phyloP scores from a whole-genome alignment of 306 rosid genomes.

The Prunus salicina region DNA sequence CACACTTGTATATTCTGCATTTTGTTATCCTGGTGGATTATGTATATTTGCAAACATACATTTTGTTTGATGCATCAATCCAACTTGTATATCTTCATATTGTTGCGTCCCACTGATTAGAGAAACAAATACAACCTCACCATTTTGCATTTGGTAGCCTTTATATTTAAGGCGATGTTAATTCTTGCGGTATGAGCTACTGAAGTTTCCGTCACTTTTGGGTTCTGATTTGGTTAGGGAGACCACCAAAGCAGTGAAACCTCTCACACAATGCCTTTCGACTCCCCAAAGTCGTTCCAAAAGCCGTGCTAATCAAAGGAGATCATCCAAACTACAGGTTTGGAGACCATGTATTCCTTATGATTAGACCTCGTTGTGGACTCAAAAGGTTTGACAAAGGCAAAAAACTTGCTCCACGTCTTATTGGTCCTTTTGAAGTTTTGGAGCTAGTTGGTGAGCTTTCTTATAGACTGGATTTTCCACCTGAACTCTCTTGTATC shows the following conservation, averaged over 20 bases:
- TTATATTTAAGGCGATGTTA: too few species aligned
- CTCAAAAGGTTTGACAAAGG: background rate
- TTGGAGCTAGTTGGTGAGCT: too few species aligned
- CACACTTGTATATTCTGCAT: background rate
- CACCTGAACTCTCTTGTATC: too few species aligned
- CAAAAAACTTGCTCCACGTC: background rate
- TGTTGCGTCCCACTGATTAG: background rate
- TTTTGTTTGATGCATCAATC: background rate
- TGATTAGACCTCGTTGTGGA: background rate
- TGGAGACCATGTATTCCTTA: conserved; percentile 6
- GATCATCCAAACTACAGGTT: background rate
- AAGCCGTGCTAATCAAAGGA: background rate
- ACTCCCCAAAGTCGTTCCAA: background rate
- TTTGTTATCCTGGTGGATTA: too few species aligned
- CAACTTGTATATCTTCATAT: background rate
- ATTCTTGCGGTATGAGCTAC: background rate
- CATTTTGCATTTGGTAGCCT: background rate
- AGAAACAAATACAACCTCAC: background rate
- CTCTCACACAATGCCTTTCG: background rate
- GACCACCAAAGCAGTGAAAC: background rate
- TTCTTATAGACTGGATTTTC: background rate
- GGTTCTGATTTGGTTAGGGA: background rate
- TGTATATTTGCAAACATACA: background rate
- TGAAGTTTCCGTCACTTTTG: background rate
- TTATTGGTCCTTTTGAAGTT: background rate